Evolutionary conservation across 371 early-diverging fungal species (phyloP).

Genomic region (Mucor ambiguus): DNA sequence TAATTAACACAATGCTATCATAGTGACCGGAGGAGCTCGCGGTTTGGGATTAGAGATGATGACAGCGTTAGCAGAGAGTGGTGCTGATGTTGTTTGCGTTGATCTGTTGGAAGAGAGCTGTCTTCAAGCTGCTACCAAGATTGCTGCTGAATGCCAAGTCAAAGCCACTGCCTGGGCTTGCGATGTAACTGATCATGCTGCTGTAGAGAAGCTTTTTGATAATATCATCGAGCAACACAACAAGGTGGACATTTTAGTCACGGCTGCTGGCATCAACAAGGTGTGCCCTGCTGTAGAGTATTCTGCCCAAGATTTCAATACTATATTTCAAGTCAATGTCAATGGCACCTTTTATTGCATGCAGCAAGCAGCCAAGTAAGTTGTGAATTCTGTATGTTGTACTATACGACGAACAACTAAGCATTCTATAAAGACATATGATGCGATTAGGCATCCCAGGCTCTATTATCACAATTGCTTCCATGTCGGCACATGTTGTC

Average conservation of each 20-base stretch:
- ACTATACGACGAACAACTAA: background rate
- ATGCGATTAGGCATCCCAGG: slow-evolving; percentile 31
- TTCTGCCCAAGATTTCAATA: slow-evolving; percentile 20
- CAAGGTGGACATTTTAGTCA: slow-evolving; percentile 92
- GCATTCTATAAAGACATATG: slow-evolving; percentile 30
- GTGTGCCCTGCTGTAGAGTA: slow-evolving; percentile 26
- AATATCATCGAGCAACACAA: slow-evolving; percentile 66
- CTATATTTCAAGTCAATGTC: slow-evolving; percentile 31
- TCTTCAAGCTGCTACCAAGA: slow-evolving; percentile 18
- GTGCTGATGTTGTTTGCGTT: slow-evolving; percentile 45
- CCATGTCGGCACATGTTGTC: slow-evolving; percentile 46
- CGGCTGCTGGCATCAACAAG: slow-evolving; percentile 82
- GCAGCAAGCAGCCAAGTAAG: slow-evolving; percentile 40
- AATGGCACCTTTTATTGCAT: slow-evolving; percentile 34
- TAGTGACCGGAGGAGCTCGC: slow-evolving; percentile 50
- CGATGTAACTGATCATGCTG: slow-evolving; percentile 66
- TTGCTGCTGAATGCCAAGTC: slow-evolving; percentile 28
- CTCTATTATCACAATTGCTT: slow-evolving; percentile 46
- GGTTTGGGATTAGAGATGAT: slow-evolving; percentile 52
- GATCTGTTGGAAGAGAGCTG: slow-evolving; percentile 30
- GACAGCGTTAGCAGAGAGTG: slow-evolving; percentile 42
- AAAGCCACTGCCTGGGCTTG: slow-evolving; percentile 40
- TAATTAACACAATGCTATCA: background rate
- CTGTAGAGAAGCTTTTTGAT: slow-evolving; percentile 81
- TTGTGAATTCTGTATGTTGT: background rate